A percentile compares a stretch with the other conserved stretches of the same genome.
Evolutionary conservation across 176 grass and related monocot species (phyloP).

Genomic region (Chrysopogon serrulatus): DNA sequence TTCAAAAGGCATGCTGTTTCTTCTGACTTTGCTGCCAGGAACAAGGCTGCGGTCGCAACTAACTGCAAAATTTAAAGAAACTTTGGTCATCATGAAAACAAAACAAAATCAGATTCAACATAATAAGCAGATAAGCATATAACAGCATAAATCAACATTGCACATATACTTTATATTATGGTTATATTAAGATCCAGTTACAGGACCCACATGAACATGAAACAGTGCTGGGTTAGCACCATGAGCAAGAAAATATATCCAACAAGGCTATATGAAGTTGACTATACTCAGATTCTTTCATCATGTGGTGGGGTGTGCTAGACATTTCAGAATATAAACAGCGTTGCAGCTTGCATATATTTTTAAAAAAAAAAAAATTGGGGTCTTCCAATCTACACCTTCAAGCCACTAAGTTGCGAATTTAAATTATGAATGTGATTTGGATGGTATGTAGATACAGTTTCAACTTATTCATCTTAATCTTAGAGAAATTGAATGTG

Average conservation of each 20-base stretch:
- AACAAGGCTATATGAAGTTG: background rate
- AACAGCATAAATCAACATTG: background rate
- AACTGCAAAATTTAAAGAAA: conserved; percentile 50
- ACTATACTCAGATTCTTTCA: background rate
- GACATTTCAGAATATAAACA: background rate
- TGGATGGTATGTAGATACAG: background rate
- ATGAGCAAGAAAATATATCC: background rate
- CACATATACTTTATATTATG: background rate
- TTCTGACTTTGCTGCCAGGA: conserved; percentile 78
- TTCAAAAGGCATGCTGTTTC: conserved; percentile 75
- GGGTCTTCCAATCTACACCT: background rate
- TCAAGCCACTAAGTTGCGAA: background rate
- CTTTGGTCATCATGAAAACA: background rate
- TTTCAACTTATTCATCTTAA: background rate
- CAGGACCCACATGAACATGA: background rate
- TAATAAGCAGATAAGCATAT: background rate
- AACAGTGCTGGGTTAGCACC: background rate
- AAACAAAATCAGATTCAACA: background rate
- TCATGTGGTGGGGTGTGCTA: background rate
- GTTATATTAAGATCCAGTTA: conserved; percentile 17
- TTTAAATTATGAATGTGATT: background rate
- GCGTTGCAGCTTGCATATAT: background rate
- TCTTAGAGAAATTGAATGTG: too few species aligned
- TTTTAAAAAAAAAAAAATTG: background rate
- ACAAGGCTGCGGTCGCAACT: conserved; percentile 79